These are phyloP conservation scores for Diaporthe helianthi DNA, from an alignment of 2,329 filamentous ascomycete species.

Conservation along the genomic window DNA sequence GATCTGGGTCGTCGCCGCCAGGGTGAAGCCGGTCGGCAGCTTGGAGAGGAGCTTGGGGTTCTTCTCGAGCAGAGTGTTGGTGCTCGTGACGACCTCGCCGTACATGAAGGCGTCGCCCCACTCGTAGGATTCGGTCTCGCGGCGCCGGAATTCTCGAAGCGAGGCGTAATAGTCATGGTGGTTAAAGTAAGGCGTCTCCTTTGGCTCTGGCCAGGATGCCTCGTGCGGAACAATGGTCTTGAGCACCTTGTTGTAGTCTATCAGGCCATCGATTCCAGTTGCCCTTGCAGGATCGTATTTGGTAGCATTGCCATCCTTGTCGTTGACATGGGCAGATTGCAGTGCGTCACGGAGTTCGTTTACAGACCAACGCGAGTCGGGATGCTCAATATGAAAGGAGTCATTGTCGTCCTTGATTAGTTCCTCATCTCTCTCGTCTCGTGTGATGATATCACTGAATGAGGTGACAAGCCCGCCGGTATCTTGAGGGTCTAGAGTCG, in stretches of 20 bases:
- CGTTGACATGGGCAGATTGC: slow-evolving; percentile 42
- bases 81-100: slow-evolving; percentile 91
- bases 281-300: slow-evolving; percentile 32
- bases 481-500: slow-evolving; percentile 69
- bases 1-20: slow-evolving; percentile 85
- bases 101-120: slow-evolving; percentile 87
- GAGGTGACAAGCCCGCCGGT: slow-evolving; percentile 72
- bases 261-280: slow-evolving; percentile 60
- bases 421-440: slow-evolving; percentile 66
- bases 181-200: slow-evolving; percentile 85
- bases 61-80: slow-evolving; percentile 93
- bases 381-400: slow-evolving; percentile 78
- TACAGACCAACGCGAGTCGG: slow-evolving; percentile 66
- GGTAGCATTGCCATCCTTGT: slow-evolving; percentile 27
- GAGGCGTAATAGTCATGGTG: slow-evolving; percentile 80
- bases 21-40: slow-evolving; percentile 85
- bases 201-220: slow-evolving; percentile 67
- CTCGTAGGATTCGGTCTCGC: slow-evolving; percentile 61
- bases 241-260: slow-evolving; percentile 76
- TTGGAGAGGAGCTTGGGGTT: slow-evolving; percentile 79
- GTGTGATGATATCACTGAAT: slow-evolving; percentile 72
- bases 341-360: slow-evolving; percentile 62
- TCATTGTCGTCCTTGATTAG: slow-evolving; percentile 84
- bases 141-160: slow-evolving; percentile 69
- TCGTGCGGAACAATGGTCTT: slow-evolving; percentile 81